Base-by-base conservation (phyloP, 2,329 filamentous ascomycete genomes). In the Alternaria metachromatica region DNA sequence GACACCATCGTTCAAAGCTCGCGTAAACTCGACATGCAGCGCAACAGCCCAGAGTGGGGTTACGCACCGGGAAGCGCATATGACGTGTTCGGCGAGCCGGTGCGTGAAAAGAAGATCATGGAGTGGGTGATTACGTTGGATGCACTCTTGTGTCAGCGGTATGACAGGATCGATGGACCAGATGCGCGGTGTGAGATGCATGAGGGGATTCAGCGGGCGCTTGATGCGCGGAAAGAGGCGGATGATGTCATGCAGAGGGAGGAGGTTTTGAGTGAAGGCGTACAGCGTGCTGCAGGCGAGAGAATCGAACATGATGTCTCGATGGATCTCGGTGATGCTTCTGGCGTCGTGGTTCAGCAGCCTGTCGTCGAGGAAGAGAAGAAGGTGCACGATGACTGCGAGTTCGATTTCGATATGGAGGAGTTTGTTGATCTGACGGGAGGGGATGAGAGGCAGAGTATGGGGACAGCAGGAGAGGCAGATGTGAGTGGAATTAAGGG, bases 41-140 rank as follows among this genome's bases (percentile, higher is more conserved):
- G 23, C 30, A 73, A 77, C 37, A 69, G 48, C 8, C 61, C 69
- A 2, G 65, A 69, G 4, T 76, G 72, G 74, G 66, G 65, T 4
- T 62, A 64, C 28, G 13, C 66, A 11, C 55, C 55, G 4, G 48
- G 55, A 10, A 45, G 65, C 8, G 49, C 63, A 2, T 69, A 67
- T n/a, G 46, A 69, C 13, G 60, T n/a, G 4, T 69, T 75, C 26
- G 26, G n/a, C 7, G 37, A 51, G 11, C 45, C 51, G 0, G 23
- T 67, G 2, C 13, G 44, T 1, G 64, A 68, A 8, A 49, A 30
- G 9, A 60, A 21, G 25, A 44, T 75, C 15, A 65, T 37, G 44
- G 12, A 26, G 6, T 76, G 75, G 74, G 67, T 62, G 1, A 9
- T 51, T 2, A 65, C 25, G 4, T 13, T 75, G n/a, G 72, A 75